These are phyloP conservation scores for Phaeosphaeriaceae sp. DNA, from an alignment of 2,329 filamentous ascomycete species.

Conservation along the genomic window DNA sequence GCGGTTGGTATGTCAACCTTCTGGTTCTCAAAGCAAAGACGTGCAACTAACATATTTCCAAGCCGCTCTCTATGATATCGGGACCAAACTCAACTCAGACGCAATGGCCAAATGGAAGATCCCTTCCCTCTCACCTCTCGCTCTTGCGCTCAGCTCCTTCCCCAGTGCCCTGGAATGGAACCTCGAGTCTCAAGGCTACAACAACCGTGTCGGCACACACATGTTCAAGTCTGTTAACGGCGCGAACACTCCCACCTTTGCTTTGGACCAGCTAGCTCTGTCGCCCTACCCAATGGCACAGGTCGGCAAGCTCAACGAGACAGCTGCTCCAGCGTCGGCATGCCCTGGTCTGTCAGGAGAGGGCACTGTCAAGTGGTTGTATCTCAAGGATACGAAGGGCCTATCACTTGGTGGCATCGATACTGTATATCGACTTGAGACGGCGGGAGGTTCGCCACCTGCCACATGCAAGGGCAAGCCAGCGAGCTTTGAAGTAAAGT, in stretches of 20 bases:
- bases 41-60: constrained; percentile 14
- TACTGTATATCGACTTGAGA: constrained; percentile 58
- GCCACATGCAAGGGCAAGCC: constrained; percentile 47
- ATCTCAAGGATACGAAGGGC: constrained; percentile 50
- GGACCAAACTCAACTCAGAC: constrained; percentile 38
- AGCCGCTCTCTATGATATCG: constrained; percentile 48
- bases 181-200: constrained; percentile 38
- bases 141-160: constrained; percentile 35
- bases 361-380: constrained; percentile 56
- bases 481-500: constrained; percentile 48
- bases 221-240: constrained; percentile 61
- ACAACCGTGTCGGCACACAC: constrained; percentile 66
- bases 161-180: constrained; percentile 31
- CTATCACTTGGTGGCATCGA: constrained; percentile 49
- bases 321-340: constrained; percentile 59
- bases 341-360: constrained; percentile 44
- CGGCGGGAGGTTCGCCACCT: constrained; percentile 54
- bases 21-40: not conserved
- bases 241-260: constrained; percentile 63
- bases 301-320: constrained; percentile 56
- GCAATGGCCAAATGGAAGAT: constrained; percentile 42
- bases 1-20: constrained; percentile 36
- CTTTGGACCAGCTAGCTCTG: constrained; percentile 54
- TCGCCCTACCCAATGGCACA: constrained; percentile 51
- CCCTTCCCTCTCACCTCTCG: constrained; percentile 39